phyloP scores from a whole-genome alignment of 78 protist species.

The Chrysochromulina tobinii region DNA sequence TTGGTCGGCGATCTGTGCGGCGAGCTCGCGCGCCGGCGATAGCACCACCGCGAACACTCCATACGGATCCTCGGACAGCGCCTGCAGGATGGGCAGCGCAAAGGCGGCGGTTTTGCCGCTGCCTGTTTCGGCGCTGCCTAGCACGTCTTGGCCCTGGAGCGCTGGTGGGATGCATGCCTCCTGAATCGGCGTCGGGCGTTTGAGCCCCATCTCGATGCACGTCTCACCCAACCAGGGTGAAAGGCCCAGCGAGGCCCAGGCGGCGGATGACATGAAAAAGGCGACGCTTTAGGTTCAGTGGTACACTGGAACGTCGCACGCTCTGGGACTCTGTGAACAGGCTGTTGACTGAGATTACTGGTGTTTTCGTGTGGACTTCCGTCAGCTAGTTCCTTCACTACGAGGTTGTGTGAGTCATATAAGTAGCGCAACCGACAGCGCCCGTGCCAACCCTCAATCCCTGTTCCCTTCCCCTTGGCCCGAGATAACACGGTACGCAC shows the following conservation, averaged over 20 bases:
- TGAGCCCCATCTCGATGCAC: constrained; percentile 33
- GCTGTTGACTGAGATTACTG: too few species aligned
- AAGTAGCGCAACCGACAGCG: too few species aligned
- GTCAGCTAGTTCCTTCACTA: too few species aligned
- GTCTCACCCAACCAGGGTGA: constrained; percentile 18
- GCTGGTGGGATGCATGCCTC: constrained; percentile 28
- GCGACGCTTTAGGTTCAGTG: too few species aligned
- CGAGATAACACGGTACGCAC: too few species aligned
- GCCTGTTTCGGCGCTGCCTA: constrained; percentile 78
- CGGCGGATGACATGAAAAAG: not conserved
- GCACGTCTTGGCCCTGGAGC: constrained; percentile 67
- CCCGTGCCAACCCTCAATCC: too few species aligned
- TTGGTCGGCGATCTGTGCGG: constrained; percentile 86
- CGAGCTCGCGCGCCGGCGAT: constrained; percentile 85
- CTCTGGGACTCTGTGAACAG: too few species aligned
- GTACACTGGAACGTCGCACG: too few species aligned
- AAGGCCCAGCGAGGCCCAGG: constrained; percentile 37
- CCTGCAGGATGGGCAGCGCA: constrained; percentile 93
- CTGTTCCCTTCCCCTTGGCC: too few species aligned
- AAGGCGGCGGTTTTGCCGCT: constrained; percentile 97
- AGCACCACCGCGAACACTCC: constrained; percentile 88
- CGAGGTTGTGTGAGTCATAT: too few species aligned
- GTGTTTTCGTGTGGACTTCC: too few species aligned
- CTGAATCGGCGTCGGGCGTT: constrained; percentile 65
- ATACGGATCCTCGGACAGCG: constrained; percentile 81